Evolutionary conservation across 306 rosid species (phyloP), one percentile per base, ranked within the genome.

Genomic region (Casuarina equisetifolia): DNA sequence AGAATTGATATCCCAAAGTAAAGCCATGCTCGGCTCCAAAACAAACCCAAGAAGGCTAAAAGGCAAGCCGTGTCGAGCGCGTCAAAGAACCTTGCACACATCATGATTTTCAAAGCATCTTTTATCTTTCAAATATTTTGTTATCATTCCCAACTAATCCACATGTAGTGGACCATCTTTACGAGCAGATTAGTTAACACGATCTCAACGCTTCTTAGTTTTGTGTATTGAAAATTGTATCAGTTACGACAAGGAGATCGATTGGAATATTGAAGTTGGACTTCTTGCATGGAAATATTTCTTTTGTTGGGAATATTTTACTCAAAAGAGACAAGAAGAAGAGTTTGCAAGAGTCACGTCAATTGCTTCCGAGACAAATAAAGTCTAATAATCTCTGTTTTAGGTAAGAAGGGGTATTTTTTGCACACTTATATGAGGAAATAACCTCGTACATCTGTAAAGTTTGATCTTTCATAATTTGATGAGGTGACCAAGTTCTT

Each of bases 71-170:
- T 19, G 19, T 20, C 11, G n/a, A 5, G 19, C 39, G 36, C n/a
- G 25, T 5, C 2, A 16, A 10, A n/a, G 45, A 62, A 66, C 43
- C 19, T n/a, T 51, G 63, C 12, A 50, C 12, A 3, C 25, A 20
- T 45, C 77, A 76, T 44, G 59, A 64, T 39, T 75, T 69, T 76
- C 64, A 76, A 7, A 55, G 57, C 51, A 55, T 54, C 50, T 20
- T 9, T 12, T 71, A 25, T 15, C 54, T 12, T 69, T 15, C 20
- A 51, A 6, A 40, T 20, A 44, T 44, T 6, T 43, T 20, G 5
- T 5, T 3, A 43, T 49, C 58, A 11, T 69, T 46, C 20, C 74
- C 46, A 76, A 61, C 74, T 71, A 72, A 55, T 48, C 53, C 19
- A 20, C 36, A 5, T 43, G 64, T 9, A 36, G 67, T 35, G 49